Evolutionary conservation across 768 basidiomycete genomes (phyloP).

Genomic region (Auriscalpium vulgare): DNA sequence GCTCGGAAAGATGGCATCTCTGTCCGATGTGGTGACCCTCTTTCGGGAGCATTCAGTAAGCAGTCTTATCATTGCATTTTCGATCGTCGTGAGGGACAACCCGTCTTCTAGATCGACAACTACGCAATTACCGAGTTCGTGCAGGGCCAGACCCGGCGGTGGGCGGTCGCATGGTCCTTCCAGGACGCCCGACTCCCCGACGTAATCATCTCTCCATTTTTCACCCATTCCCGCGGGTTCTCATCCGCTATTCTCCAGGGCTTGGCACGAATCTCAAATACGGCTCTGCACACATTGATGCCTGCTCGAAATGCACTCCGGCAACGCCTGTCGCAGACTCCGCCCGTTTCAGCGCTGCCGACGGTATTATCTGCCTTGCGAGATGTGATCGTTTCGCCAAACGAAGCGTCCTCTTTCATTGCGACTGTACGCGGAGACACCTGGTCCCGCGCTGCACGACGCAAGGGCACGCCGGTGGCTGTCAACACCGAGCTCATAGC

Average conservation of each 20-base stretch:
- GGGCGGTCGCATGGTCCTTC: slow-evolving; percentile 88
- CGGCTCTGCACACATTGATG: slow-evolving; percentile 42
- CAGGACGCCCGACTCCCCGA: slow-evolving; percentile 60
- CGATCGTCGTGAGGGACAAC: neutral
- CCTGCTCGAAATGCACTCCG: slow-evolving; percentile 50
- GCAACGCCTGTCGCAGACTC: slow-evolving; percentile 26
- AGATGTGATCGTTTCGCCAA: slow-evolving; percentile 14
- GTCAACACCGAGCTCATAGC: neutral
- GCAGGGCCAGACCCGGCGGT: slow-evolving; percentile 86
- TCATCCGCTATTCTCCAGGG: slow-evolving; percentile 29
- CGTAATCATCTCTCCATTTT: slow-evolving; percentile 36
- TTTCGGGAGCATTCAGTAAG: slow-evolving; percentile 41
- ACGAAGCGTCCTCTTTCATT: neutral
- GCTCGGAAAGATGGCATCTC: slow-evolving; percentile 79
- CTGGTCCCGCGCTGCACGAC: slow-evolving; percentile 64
- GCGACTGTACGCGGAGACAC: slow-evolving; percentile 30
- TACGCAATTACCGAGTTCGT: slow-evolving; percentile 80
- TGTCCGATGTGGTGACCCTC: slow-evolving; percentile 48
- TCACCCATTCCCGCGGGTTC: slow-evolving; percentile 16
- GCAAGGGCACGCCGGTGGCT: slow-evolving; percentile 24
- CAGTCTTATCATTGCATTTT: neutral
- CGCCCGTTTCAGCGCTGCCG: slow-evolving; percentile 17
- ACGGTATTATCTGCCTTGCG: slow-evolving; percentile 29
- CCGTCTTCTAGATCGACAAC: slow-evolving; percentile 58
- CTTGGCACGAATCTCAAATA: slow-evolving; percentile 29